Evolutionary conservation across 139 green algal genomes (phyloP), one percentile per base, ranked within the genome.

Genomic region (Micractinium conductrix): DNA sequence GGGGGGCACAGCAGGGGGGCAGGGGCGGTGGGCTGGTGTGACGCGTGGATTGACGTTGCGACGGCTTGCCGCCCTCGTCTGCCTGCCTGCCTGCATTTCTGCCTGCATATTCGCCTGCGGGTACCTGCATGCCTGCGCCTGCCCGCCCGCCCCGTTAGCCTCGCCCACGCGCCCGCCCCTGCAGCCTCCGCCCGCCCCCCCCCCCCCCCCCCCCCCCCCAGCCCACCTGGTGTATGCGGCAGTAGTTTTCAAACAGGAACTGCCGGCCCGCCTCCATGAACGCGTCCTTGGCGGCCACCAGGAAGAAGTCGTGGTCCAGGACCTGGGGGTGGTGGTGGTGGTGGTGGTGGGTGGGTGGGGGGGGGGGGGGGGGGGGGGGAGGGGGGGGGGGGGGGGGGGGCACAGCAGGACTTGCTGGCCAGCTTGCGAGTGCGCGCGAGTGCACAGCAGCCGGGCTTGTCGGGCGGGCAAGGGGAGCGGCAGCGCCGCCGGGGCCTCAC

Each of bases 161-260:
- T n/a, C n/a, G n/a, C n/a, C n/a, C n/a, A n/a, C n/a, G n/a, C n/a
- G n/a, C n/a, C n/a, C n/a, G n/a, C n/a, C n/a, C n/a, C n/a, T n/a
- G n/a, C n/a, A n/a, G n/a, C n/a, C n/a, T 4, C 9, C 22, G 67
- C 37, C 35, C 38, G 30, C 68, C n/a, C 4, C 8, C 65, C 2
- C 35, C 33, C 4, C 35, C 2, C 2, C 35, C 35, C 92, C 89
- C 97, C 45, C 1, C 8, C 1, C 45, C 2, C 19, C 17, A 9
- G 72, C 78, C 24, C 78, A 65, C 78, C 80, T 95, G 88, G 89
- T 98, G 94, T 33, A 97, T 93, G 55, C 93, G 86, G 93, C 95
- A 98, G 92, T 99, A 98, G 42, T 92, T 98, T 91, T 99, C 97
- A 87, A 99, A 99, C 86, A 99, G 97, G 90, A 98, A 97, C 60